A percentile compares a stretch with the other conserved stretches of the same genome.
These are phyloP conservation scores for Thymus mandschuricus DNA, from an alignment of 257 asterid genomes.

Conservation along the genomic window DNA sequence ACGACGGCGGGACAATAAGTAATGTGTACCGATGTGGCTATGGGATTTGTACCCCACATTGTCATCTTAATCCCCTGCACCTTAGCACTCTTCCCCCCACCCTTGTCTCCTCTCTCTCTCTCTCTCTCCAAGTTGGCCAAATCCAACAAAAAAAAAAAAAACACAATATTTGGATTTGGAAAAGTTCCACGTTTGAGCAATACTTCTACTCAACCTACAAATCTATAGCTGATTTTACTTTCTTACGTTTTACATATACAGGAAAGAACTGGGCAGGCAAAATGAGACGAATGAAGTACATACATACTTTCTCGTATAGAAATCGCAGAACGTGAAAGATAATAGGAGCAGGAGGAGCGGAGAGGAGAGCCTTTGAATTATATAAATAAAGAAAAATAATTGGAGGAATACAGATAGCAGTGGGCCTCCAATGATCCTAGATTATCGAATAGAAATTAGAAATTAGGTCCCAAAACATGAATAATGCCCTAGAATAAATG, in stretches of 20 bases:
- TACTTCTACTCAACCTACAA: too few species aligned
- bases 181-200: too few species aligned
- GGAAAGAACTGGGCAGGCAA: too few species aligned
- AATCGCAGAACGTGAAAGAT: too few species aligned
- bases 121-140: background rate
- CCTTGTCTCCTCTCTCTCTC: slow-evolving; percentile 44
- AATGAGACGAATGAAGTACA: too few species aligned
- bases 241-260: too few species aligned
- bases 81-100: too few species aligned
- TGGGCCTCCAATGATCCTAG: slow-evolving; percentile 5
- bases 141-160: too few species aligned
- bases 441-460: background rate
- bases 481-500: slow-evolving; percentile 21
- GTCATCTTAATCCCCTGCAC: slow-evolving; percentile 58
- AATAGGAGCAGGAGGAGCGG: background rate
- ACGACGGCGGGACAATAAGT: too few species aligned
- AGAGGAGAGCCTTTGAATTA: slow-evolving; percentile 9
- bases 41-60: slow-evolving; percentile 46
- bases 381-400: slow-evolving; percentile 11
- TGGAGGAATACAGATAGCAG: slow-evolving; percentile 2
- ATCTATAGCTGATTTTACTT: too few species aligned
- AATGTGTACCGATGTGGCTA: slow-evolving; percentile 38
- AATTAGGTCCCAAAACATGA: slow-evolving; percentile 17
- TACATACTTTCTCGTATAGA: too few species aligned
- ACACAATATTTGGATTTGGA: too few species aligned